Evolutionary conservation across 2,329 filamentous ascomycete genomes (phyloP), one percentile per base, ranked within the genome.

Genomic region (Amphichorda felina): DNA sequence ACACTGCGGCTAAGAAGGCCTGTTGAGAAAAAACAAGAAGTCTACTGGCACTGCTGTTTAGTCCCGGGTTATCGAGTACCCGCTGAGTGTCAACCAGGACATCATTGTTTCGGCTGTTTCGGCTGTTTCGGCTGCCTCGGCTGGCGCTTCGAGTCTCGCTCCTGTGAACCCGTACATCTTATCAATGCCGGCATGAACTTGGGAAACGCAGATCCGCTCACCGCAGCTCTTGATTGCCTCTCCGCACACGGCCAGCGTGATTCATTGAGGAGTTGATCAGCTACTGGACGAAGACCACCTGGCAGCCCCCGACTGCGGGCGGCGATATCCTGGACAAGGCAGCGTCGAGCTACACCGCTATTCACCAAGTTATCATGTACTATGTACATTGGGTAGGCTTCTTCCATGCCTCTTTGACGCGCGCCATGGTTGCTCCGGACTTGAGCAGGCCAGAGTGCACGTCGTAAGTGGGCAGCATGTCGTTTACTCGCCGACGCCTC

Each of bases 401-500:
- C n/a, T 42, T 19, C 8, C 71, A 75, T 48, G 65, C 65, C 3
- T 65, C 60, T 0, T 66, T 63, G 36, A 69, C 68, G 0, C 65
- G 60, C 34, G 55, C 66, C 0, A 75, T 76, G 43, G 71, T 68
- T 4, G 70, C 74, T 1, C 45, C 75, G 25, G 67, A 75, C 45
- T 56, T 51, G n/a, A n/a, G 0, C 56, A 63, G 37, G 72, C 73
- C 47, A 56, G 61, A 13, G 70, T 76, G 2, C 54, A 63, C 16
- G 69, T 68, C 4, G 63, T 72, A 1, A 49, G 58, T 3, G 63
- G 64, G 0, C 50, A 77, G 36, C 57, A 73, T 15, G 72, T 75
- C 10, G 72, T 77, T n/a, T n/a, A n/a, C n/a, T n/a, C n/a, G n/a
- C n/a, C 2, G 73, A 77, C 54, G 72, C 69, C 2, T 64, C 59